Evolutionary conservation across 345 rosid species (phyloP), one percentile per base, ranked within the genome.

Genomic region (Brassica nigra): DNA sequence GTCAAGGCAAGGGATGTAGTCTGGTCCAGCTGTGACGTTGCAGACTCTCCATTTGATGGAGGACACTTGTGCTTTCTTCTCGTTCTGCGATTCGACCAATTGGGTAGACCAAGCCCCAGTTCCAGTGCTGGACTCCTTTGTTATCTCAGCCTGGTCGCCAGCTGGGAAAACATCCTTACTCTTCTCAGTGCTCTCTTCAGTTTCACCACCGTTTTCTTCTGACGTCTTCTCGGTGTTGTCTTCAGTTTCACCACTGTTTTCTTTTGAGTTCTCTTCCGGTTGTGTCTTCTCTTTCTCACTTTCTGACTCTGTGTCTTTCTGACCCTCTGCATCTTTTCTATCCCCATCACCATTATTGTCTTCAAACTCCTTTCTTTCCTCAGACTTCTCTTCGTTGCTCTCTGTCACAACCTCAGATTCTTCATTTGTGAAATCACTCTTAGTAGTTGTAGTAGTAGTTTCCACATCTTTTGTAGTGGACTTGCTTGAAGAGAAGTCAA

Each of bases 1-100:
- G 84, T 95, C 99, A 68, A 95, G 98, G 82, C 98, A 95, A 72
- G 98, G 99, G 74, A 95, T 91, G 88, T 88, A 93, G 73, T 95
- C 99, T 62, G 96, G 87, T 73, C 97, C 98, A 55, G 96, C 92
- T 64, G 93, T 90, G 59, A 87, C 84, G 78, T 95, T 95, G 86
- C 99, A 95, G 2, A 89, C 64, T 83, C 89, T 95, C 99, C 99
- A 93, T 44, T 78, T 49, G 8, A 69, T 71, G 61, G 85, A 42
- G 27, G 83, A 80, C 7, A 64, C 83, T 73, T 86, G 94, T 10
- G 83, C 71, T 78, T 85, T 83, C 86, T 93, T 95, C 95, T 91
- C 99, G 61, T 91, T 93, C 73, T 87, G 90, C 18, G 99, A 95
- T 78, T 92, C 98, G 18, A 70, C 81, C 47, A 86, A 90, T 80